Conservation (phyloP, 768 basidiomycete genomes). For the Mycena epipterygia region DNA sequence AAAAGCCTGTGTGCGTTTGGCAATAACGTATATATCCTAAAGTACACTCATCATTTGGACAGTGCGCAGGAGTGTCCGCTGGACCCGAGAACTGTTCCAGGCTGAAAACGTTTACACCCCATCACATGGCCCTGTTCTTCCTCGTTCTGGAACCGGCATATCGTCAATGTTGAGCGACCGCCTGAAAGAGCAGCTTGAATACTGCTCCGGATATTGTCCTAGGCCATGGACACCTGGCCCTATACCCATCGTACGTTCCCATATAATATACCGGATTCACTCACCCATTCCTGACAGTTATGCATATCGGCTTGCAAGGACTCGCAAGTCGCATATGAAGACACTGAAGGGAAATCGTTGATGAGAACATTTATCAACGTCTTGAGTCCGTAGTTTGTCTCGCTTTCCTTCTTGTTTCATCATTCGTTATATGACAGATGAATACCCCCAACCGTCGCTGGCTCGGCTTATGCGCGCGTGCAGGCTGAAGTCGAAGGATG, state of each 20-base stretch:
- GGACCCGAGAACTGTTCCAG: too few relatives aligned
- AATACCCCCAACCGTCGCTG: background rate
- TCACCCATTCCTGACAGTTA: background rate
- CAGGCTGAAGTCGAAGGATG: background rate
- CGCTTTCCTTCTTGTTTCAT: background rate
- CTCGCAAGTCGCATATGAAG: background rate
- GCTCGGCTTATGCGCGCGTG: background rate
- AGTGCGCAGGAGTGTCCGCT: too few relatives aligned
- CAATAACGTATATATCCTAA: too few relatives aligned
- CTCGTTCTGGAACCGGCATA: background rate
- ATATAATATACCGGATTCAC: background rate
- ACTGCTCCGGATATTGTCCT: constrained; percentile 6
- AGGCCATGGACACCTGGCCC: background rate
- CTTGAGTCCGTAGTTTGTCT: background rate
- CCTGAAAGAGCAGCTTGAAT: background rate
- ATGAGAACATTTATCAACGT: background rate
- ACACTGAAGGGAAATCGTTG: background rate
- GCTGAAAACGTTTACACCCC: too few relatives aligned
- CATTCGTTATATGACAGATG: background rate
- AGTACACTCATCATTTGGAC: too few relatives aligned
- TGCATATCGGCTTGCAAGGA: constrained; percentile 14
- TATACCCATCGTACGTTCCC: background rate
- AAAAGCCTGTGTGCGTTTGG: too few relatives aligned
- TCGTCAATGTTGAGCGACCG: background rate
- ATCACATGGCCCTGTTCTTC: background rate